Evolutionary conservation across 148 eudicot species (phyloP).

Genomic region (Tetragonia tetragonoides): DNA sequence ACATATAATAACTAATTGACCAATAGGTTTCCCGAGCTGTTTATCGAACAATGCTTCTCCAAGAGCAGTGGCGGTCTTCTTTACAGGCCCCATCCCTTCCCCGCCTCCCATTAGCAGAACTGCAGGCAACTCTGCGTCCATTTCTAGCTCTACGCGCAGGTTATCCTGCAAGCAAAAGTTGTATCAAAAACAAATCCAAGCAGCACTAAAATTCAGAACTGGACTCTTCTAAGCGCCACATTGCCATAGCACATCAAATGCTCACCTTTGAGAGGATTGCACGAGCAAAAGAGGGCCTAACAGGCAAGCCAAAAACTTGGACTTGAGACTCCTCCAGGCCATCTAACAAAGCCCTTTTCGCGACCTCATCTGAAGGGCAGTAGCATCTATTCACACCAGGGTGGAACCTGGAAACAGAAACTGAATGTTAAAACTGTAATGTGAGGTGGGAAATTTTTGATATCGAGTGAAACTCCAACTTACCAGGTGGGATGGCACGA

Average conservation of each 20-base stretch:
- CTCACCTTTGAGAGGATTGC: conserved; percentile 75
- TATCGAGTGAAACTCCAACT: conserved; percentile 17
- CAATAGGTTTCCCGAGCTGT: conserved; percentile 65
- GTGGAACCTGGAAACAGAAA: conserved; percentile 59
- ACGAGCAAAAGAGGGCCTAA: conserved; percentile 83
- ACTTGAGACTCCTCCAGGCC: conserved; percentile 78
- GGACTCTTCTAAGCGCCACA: neutral
- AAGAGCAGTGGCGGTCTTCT: conserved; percentile 83
- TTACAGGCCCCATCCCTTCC: conserved; percentile 98
- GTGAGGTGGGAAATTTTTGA: neutral
- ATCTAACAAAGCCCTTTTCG: conserved; percentile 80
- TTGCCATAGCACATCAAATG: neutral
- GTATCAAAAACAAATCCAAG: neutral
- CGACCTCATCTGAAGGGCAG: conserved; percentile 91
- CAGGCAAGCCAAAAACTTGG: conserved; percentile 89
- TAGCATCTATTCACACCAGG: conserved; percentile 86
- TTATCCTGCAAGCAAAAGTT: conserved; percentile 47
- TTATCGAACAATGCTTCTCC: conserved; percentile 61
- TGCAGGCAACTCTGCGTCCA: conserved; percentile 73
- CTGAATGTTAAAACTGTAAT: neutral
- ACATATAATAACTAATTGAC: conserved; percentile 78
- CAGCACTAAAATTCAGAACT: neutral
- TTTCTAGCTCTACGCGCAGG: conserved; percentile 70
- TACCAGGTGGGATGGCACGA: conserved; percentile 97
- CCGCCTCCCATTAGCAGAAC: conserved; percentile 97